Evolutionary conservation across 2,329 filamentous ascomycete genomes (phyloP).

Genomic region (Dactylellina haptotyla): DNA sequence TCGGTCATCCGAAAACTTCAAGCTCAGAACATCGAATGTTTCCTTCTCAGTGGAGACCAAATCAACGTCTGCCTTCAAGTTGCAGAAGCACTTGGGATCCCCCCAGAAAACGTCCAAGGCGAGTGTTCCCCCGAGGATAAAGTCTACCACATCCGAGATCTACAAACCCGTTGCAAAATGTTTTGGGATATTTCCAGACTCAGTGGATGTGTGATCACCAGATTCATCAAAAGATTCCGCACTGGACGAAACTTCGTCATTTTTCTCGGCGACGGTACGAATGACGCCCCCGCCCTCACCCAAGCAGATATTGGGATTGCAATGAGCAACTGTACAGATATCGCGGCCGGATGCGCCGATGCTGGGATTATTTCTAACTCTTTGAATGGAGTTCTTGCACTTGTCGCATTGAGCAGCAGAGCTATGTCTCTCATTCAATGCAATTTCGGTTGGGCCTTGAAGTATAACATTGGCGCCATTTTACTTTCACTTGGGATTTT

Average conservation of each 20-base stretch:
- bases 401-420: constrained; percentile 67
- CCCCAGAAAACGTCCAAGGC: constrained; percentile 61
- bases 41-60: constrained; percentile 70
- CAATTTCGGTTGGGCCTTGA: constrained; percentile 76
- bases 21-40: constrained; percentile 65
- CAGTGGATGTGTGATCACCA: constrained; percentile 6
- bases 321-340: constrained; percentile 71
- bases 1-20: constrained; percentile 64
- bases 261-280: constrained; percentile 83
- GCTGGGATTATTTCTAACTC: constrained; percentile 71
- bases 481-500: constrained; percentile 74
- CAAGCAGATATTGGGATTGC: constrained; percentile 77
- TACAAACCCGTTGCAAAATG: constrained; percentile 15
- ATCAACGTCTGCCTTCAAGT: constrained; percentile 64
- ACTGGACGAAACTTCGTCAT: constrained; percentile 64
- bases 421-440: constrained; percentile 66
- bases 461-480: constrained; percentile 77
- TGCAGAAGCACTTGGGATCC: constrained; percentile 63
- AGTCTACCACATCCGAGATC: constrained; percentile 23
- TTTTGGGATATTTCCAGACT: constrained; percentile 9
- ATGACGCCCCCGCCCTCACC: constrained; percentile 78
- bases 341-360: constrained; percentile 75
- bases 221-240: constrained; percentile 57
- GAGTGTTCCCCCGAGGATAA: constrained; percentile 68
- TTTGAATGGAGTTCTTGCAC: constrained; percentile 68